Conservation (phyloP, 2,329 filamentous ascomycete genomes). For the Penicillium janthinellum region DNA sequence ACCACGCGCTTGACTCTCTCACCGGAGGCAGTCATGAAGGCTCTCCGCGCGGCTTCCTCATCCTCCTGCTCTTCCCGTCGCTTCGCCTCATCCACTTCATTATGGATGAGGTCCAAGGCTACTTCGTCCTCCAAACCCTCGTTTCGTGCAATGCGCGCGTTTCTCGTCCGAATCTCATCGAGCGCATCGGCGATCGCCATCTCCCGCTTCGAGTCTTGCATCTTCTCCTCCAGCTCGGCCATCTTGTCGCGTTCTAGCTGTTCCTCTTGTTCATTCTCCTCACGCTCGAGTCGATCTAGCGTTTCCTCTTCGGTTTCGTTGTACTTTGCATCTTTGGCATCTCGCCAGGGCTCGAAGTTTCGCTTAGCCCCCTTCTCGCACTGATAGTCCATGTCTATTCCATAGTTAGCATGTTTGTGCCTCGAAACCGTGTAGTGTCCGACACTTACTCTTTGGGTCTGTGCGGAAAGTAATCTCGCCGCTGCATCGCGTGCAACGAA, state of each 20-base stretch:
- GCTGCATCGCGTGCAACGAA: constrained; percentile 82
- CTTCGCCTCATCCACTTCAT: constrained; percentile 60
- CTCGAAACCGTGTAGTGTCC: neutral
- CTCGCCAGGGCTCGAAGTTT: constrained; percentile 90
- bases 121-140: constrained; percentile 65
- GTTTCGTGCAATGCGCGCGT: constrained; percentile 80
- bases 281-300: constrained; percentile 77
- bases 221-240: constrained; percentile 93
- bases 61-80: constrained; percentile 76
- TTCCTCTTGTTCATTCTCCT: constrained; percentile 65
- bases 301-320: constrained; percentile 85
- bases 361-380: constrained; percentile 81
- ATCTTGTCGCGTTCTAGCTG: constrained; percentile 83
- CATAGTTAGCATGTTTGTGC: neutral
- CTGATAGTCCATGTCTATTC: constrained; percentile 72
- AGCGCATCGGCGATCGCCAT: constrained; percentile 96
- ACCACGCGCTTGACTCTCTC: constrained; percentile 56
- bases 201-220: constrained; percentile 85
- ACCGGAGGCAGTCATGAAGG: constrained; percentile 68
- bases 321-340: constrained; percentile 57
- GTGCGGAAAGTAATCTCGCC: constrained; percentile 91
- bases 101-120: constrained; percentile 57
- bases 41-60: constrained; percentile 74
- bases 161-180: constrained; percentile 89
- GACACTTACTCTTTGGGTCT: constrained; percentile 73